phyloP scores from a whole-genome alignment of 2,329 filamentous ascomycete genomes.

The Sporothrix pallida region DNA sequence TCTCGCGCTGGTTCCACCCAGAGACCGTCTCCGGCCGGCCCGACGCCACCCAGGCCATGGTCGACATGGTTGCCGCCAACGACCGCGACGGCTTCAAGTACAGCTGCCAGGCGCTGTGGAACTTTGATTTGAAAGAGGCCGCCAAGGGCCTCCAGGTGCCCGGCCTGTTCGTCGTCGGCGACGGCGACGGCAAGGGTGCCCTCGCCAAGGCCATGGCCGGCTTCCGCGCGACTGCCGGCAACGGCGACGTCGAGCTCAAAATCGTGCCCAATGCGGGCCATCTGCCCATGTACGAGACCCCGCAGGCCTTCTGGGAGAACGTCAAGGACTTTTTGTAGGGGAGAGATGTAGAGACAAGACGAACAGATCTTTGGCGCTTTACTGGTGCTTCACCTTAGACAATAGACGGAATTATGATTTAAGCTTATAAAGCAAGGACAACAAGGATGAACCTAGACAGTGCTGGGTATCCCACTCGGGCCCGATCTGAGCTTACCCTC shows the following conservation, averaged over 20 bases:
- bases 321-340: slow-evolving; percentile 36
- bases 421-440: not conserved
- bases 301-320: slow-evolving; percentile 58
- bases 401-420: slow-evolving; percentile 12
- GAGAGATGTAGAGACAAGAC: not conserved
- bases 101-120: slow-evolving; percentile 72
- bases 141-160: slow-evolving; percentile 62
- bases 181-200: slow-evolving; percentile 71
- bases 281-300: slow-evolving; percentile 77
- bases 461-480: not conserved
- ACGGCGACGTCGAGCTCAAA: slow-evolving; percentile 62
- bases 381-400: no score
- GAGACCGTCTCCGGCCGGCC: slow-evolving; percentile 54
- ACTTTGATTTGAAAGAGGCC: slow-evolving; percentile 68
- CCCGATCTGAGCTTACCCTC: not conserved
- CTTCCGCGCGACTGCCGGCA: slow-evolving; percentile 66
- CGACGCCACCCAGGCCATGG: slow-evolving; percentile 56
- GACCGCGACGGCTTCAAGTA: slow-evolving; percentile 71
- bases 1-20: slow-evolving; percentile 79
- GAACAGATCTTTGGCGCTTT: no score
- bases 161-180: slow-evolving; percentile 73
- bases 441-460: not conserved
- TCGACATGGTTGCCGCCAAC: slow-evolving; percentile 72
- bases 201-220: slow-evolving; percentile 80
- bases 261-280: slow-evolving; percentile 75